These are phyloP conservation scores for Lactarius quietus DNA, from an alignment of 768 basidiomycete genomes.

Conservation along the genomic window DNA sequence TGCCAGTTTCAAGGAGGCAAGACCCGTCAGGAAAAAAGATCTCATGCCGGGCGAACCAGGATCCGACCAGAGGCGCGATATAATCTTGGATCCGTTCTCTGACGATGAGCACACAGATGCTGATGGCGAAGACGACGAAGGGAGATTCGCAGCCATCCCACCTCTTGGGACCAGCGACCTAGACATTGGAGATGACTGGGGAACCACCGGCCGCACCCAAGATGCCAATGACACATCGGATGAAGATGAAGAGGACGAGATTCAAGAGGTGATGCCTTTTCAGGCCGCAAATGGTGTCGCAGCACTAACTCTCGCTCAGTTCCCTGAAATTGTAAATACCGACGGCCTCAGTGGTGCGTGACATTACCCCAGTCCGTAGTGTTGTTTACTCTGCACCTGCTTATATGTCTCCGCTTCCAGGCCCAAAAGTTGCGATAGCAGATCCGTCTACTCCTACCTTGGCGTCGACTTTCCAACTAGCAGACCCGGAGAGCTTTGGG, in stretches of 20 bases:
- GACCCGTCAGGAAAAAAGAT: background rate
- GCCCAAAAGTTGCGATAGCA: background rate
- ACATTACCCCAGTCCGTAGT: background rate
- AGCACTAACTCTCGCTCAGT: background rate
- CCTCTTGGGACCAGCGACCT: slow-evolving; percentile 27
- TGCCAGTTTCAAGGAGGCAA: background rate
- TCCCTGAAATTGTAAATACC: background rate
- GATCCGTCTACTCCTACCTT: background rate
- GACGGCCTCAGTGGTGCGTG: slow-evolving; percentile 5
- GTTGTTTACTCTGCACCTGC: background rate
- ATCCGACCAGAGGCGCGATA: background rate
- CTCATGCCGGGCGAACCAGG: background rate
- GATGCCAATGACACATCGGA: background rate
- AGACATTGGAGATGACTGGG: slow-evolving; percentile 21
- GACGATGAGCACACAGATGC: slow-evolving; percentile 17
- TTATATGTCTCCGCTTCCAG: background rate
- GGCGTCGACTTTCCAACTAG: slow-evolving; percentile 12
- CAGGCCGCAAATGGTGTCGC: slow-evolving; percentile 4
- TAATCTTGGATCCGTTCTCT: slow-evolving; percentile 6
- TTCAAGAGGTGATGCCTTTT: slow-evolving; percentile 2
- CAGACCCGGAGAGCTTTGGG: slow-evolving; percentile 24
- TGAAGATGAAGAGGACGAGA: slow-evolving; percentile 16
- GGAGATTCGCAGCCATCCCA: background rate
- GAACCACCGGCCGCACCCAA: background rate
- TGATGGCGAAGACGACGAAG: slow-evolving; percentile 20